phyloP scores from a whole-genome alignment of 225 moss, liverwort and hornwort genomes.

The Ulota crispa region DNA sequence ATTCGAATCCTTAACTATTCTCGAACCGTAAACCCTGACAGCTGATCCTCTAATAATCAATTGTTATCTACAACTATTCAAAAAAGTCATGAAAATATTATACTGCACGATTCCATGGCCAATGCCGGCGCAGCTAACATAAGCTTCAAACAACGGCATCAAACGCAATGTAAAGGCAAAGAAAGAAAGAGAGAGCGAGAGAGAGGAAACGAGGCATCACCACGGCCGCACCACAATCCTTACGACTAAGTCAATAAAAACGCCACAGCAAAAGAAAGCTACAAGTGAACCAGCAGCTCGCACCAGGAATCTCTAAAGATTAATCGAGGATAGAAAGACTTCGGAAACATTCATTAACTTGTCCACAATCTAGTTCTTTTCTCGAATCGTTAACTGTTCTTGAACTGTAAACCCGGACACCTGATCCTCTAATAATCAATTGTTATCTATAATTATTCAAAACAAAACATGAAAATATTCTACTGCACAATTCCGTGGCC shows the following conservation, averaged over 20 bases:
- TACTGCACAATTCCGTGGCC: not conserved
- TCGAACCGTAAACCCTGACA: slow-evolving; percentile 29
- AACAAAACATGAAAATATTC: not conserved
- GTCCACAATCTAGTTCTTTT: not conserved
- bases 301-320: not conserved
- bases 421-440: not conserved
- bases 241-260: not conserved
- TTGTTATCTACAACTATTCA: not conserved
- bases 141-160: not conserved
- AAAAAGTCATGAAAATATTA: not conserved
- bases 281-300: not conserved
- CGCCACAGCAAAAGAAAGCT: not conserved
- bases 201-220: slow-evolving; percentile 12
- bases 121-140: not conserved
- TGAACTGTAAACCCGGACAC: slow-evolving; percentile 29
- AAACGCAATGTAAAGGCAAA: not conserved
- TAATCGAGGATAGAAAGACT: not conserved
- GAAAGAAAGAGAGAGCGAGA: not conserved
- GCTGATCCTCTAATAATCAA: not conserved
- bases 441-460: not conserved
- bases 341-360: not conserved
- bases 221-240: slow-evolving; percentile 20
- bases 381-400: not conserved
- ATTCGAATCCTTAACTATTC: not conserved
- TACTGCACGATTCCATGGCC: not conserved